Base-by-base conservation (phyloP, 371 early-diverging fungal species). In the Syncephalastrum racemosum region DNA sequence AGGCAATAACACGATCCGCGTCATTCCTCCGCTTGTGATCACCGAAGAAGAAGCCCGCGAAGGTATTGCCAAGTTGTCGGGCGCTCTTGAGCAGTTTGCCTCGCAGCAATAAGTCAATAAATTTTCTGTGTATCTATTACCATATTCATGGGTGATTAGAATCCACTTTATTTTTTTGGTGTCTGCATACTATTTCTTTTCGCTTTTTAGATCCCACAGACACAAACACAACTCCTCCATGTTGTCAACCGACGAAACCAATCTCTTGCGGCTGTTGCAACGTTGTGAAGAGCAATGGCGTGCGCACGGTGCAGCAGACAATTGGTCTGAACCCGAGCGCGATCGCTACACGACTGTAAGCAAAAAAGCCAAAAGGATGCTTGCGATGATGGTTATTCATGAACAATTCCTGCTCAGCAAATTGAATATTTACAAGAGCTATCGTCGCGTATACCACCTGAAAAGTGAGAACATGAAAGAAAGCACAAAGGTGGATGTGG, bases 1-100 rank as follows among this genome's bases (percentile, higher is more conserved):
- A n/a, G 91, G 87, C 7, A 80, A 80, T 63, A 92, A 97, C 67
- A 92, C 93, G 4, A 74, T 97, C 14, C 90, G 98, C 44, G 66
- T 97, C 45, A 83, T 96, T 23, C 98, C 98, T 42, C 90, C 98
- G 19, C 80, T 97, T 58, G 85, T 82, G 20, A 71, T 92, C 27
- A 70, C 75, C 5, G 64, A 82, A 58, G 82, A 82, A 41, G 90
- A 94, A 56, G 78, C 90, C 31, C 77, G 87, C 24, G 59, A 81
- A 53, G 91, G 87, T 25, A 64, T 90, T 27, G 66, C 66, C 5
- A 85, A 87, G 48, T 76, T 92, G 58, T 81, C 83, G 50, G 76
- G 81, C 45, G 86, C 86, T 12, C 62, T 89, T 22, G 68, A 71
- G 24, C 75, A 71, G 48, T 80, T 87, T 67, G 68, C 69, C 50